Evolutionary conservation across 164 flowering plant genomes (phyloP).

Genomic region (Aristolochia fimbriata): DNA sequence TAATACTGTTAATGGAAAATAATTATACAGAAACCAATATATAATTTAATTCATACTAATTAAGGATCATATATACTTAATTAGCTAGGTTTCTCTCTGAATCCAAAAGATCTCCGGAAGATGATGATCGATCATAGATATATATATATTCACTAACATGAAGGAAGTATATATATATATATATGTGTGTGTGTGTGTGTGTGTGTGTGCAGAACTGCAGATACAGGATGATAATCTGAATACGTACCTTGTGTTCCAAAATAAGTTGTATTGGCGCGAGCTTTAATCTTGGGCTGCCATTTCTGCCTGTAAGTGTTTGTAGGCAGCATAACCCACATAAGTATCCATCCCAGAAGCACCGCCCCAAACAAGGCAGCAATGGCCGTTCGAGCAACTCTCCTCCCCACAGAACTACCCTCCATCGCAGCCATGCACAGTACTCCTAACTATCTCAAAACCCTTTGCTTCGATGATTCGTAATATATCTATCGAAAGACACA

Average conservation of each 20-base stretch:
- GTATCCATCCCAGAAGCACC: conserved; percentile 32
- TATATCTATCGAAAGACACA: too few relatives aligned
- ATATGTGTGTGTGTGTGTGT: too few relatives aligned
- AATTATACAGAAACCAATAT: too few relatives aligned
- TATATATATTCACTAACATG: too few relatives aligned
- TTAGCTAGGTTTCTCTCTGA: too few relatives aligned
- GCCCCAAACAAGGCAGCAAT: conserved; percentile 12
- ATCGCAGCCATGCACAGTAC: not conserved
- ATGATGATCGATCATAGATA: too few relatives aligned
- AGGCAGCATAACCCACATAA: conserved; percentile 58
- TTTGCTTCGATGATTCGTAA: not conserved
- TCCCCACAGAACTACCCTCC: not conserved
- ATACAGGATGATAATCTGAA: not conserved
- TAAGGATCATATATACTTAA: too few relatives aligned
- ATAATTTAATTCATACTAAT: too few relatives aligned
- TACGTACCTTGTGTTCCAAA: conserved; percentile 54
- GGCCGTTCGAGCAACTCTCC: conserved; percentile 6
- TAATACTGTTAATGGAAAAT: too few relatives aligned
- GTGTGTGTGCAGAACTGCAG: too few relatives aligned
- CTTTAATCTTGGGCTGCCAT: conserved; percentile 33
- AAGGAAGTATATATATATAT: too few relatives aligned
- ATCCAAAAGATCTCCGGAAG: too few relatives aligned
- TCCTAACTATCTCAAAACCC: not conserved
- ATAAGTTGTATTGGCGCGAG: conserved; percentile 30
- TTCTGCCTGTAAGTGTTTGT: conserved; percentile 26